Evolutionary conservation across 2,329 filamentous ascomycete species (phyloP).

Genomic region (Diaporthe nobilis): DNA sequence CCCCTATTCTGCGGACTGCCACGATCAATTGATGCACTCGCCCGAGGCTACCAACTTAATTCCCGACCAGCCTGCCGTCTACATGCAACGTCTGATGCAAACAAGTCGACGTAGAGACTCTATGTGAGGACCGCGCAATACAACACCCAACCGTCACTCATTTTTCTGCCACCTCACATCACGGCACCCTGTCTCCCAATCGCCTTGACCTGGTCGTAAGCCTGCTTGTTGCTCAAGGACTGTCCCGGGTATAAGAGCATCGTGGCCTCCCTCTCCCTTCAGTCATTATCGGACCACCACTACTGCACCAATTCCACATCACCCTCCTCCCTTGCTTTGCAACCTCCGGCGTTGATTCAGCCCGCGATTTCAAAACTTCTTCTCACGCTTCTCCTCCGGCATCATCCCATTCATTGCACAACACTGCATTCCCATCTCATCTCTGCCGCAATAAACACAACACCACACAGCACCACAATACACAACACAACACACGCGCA

Average conservation of each 20-base stretch:
- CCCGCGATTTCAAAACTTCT: neutral
- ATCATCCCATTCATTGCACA: neutral
- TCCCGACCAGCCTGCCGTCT: conserved; percentile 38
- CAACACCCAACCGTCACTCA: conserved; percentile 32
- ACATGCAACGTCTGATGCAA: conserved; percentile 40
- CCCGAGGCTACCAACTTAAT: conserved; percentile 40
- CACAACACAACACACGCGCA: neutral
- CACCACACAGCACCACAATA: neutral
- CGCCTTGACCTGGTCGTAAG: conserved; percentile 17
- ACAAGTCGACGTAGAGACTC: conserved; percentile 31
- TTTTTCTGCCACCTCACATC: conserved; percentile 28
- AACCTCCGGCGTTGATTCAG: conserved; percentile 25
- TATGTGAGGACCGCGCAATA: conserved; percentile 37
- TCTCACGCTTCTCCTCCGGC: neutral
- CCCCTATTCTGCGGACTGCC: conserved; percentile 23
- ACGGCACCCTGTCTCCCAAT: conserved; percentile 16
- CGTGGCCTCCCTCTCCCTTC: conserved; percentile 35
- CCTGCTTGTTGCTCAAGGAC: conserved; percentile 34
- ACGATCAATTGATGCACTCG: conserved; percentile 37
- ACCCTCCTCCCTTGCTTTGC: conserved; percentile 11
- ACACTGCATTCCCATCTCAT: neutral
- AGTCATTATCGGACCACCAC: conserved; percentile 31
- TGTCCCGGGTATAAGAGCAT: conserved; percentile 40
- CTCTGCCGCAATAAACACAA: conserved; percentile 8
- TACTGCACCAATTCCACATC: conserved; percentile 13